Conservation (phyloP, 2,329 filamentous ascomycete genomes). For the Paracoccidioides brasiliensis region DNA sequence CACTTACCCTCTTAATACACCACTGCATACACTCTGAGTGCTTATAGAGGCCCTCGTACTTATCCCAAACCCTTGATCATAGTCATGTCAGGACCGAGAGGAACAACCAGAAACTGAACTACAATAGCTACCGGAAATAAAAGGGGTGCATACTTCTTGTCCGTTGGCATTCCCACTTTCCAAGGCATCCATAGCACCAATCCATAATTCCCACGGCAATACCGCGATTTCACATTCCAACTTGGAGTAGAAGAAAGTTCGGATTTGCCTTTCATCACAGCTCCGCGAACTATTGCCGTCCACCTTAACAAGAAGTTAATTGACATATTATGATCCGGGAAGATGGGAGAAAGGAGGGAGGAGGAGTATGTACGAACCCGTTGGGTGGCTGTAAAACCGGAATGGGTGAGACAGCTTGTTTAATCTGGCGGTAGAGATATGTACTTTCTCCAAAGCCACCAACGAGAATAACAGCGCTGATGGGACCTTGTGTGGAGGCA, state of each 20-base stretch:
- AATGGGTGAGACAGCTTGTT: not conserved
- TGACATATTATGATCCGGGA: not conserved
- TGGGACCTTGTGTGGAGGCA: not conserved
- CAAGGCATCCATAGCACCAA: constrained; percentile 1
- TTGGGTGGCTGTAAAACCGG: not conserved
- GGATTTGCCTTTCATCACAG: constrained; percentile 1
- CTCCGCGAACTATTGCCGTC: constrained; percentile 2
- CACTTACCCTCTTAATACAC: constrained; percentile 1
- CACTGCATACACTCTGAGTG: constrained; percentile 3
- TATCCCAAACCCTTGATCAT: not conserved
- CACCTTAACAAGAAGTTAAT: not conserved
- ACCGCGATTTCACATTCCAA: constrained; percentile 1
- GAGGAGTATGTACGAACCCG: not conserved
- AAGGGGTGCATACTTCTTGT: not conserved
- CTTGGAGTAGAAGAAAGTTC: not conserved
- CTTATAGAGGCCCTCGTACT: constrained; percentile 1
- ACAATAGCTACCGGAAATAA: not conserved
- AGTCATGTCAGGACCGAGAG: not conserved
- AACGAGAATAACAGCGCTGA: constrained; percentile 2
- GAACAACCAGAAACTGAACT: not conserved
- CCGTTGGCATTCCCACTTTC: constrained; percentile 1
- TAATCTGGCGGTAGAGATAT: constrained; percentile 1
- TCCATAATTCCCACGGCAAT: constrained; percentile 1
- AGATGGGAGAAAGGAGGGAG: not conserved
- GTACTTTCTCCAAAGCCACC: constrained; percentile 2